Base-by-base conservation (phyloP, 805 yeast species). In the Tanozyma kutaoensis region DNA sequence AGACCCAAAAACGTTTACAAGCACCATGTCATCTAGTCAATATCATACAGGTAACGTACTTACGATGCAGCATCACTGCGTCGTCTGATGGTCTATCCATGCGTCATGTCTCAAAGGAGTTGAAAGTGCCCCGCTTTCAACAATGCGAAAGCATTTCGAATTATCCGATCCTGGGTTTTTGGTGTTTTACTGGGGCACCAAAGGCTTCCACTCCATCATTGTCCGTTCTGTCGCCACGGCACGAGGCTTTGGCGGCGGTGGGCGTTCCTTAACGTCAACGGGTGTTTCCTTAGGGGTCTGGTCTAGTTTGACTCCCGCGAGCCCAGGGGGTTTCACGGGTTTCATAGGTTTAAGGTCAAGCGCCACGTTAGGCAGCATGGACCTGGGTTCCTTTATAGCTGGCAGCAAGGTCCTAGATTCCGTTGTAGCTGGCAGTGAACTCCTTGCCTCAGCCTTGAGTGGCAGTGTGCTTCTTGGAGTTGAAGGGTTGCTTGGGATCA, bases 171-270 rank as follows among this genome's bases (percentile, higher is more conserved):
- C n/a, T n/a, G n/a, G n/a, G n/a, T n/a, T n/a, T n/a, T n/a, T n/a
- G 20, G 20, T 8, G 8, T 17, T 10, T 27, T 42, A 65, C 37
- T 62, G 64, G 5, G 72, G 73, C 14, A 61, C 51, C 26, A 66
- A 45, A 4, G 72, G 72, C 27, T 61, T 62, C 73, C 72, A 66
- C 15, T 65, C 63, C 5, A 66, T 55, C 58, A 64, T 49, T 2
- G 50, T 24, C 11, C 20, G 27, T 14, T 26, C 14, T n/a, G 31
- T 13, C 3, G 31, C 24, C 13, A 28, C 18, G 8, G 32, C 26
- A 7, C 35, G 32, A 5, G 43, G 31, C 14, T 24, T 39, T 3
- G 38, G 37, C 3, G 45, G 37, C 7, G 42, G 39, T 2, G 43
- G 43, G 4, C 22, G 23, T 1, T 30, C 24, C 11, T 18, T 21